Evolutionary conservation across 2,329 filamentous ascomycete genomes (phyloP), one percentile per base, ranked within the genome.

Genomic region (Lithohypha guttulata): DNA sequence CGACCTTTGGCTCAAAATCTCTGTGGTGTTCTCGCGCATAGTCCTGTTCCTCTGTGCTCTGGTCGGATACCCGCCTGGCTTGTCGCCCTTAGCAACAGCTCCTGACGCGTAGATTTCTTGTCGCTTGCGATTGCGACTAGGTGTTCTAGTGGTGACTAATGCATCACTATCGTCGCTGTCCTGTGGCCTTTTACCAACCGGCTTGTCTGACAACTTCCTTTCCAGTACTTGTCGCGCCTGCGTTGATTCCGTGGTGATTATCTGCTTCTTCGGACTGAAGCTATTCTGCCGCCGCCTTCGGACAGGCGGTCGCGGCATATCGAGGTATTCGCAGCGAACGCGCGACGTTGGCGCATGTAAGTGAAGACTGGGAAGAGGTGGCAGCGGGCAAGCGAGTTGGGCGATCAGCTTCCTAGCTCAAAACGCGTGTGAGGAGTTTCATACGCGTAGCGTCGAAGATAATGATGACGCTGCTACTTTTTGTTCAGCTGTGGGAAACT

Each of bases 151-250:
- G 30, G 46, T 48, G 32, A 52, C 50, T 34, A 52, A 47, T 25
- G 42, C 41, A 43, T 52, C 50, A 40, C 50, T 52, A 29, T 52
- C 50, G 36, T 52, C 50, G 43, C 48, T 51, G 28, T 52, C 46
- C 28, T 17, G 37, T 21, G 46, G 48, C 18, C 45, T 30, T 26
- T 42, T 33, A 10, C 48, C 50, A 19, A 50, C 36, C 4, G 43
- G 42, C 30, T 50, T 51, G 18, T 45, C 25, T 23, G 42, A 42
- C 15, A 52, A 34, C 36, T 44, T 52, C 29, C 45, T 36, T 15
- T 48, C 43, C 22, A 48, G 36, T 28, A 46, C 39, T 28, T 38
- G 20, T 32, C 45, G 42, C 11, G 40, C 47, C 18, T 43, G 42
- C 22, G 26, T 42, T 25, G 31, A 46, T 39, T 35, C 44, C 8